Evolutionary conservation across 768 basidiomycete species (phyloP), one percentile per base, ranked within the genome.

Genomic region (Trametes cubensis): DNA sequence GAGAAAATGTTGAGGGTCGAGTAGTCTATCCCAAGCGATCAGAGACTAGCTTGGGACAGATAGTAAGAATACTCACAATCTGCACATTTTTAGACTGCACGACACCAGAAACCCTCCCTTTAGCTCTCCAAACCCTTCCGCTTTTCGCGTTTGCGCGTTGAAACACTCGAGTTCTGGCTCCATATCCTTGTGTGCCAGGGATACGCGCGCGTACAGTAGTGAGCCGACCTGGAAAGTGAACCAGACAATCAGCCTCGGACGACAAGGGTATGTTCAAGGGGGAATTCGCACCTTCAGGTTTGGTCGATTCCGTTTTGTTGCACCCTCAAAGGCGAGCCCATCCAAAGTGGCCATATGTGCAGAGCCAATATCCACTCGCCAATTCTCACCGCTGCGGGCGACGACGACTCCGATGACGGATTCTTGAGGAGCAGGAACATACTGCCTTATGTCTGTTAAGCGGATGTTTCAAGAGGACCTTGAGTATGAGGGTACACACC

Each of bases 141-240:
- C 79, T 75, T 97, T 98, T 65, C 86, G 88, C 25, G 92, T 94
- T 67, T 94, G 90, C 2, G 94, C 92, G 70, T 98, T 93, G 68
- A 97, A 93, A 73, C 97, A 99, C 71, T 97, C 94, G 10, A 99
- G 78, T 71, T 99, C 97, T 0, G 97, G 95, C 57, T 99, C 97
- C 92, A 98, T 95, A 73, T 98, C 95, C 70, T 94, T 92, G 70
- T 95, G 94, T 6, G 97, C 95, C 21, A 96, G 78, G 15, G 94
- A 94, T 30, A 99, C 88, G 25, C 95, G 85, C 0, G 94, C 94
- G 73, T 96, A 98, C 1, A 99, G 83, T 34, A 98, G 76, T 4
- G 89, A 85, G 28, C 96, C 96, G 48, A 98, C 87, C 96, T 98
- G n/a, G n/a, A n/a, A n/a, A 14, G 58, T 66, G 64, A 56, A 44